A percentile compares a stretch with the other conserved stretches of the same genome.
These are phyloP conservation scores for Cytospora chrysosperma DNA, from an alignment of 2,329 filamentous ascomycete species.

Conservation along the genomic window DNA sequence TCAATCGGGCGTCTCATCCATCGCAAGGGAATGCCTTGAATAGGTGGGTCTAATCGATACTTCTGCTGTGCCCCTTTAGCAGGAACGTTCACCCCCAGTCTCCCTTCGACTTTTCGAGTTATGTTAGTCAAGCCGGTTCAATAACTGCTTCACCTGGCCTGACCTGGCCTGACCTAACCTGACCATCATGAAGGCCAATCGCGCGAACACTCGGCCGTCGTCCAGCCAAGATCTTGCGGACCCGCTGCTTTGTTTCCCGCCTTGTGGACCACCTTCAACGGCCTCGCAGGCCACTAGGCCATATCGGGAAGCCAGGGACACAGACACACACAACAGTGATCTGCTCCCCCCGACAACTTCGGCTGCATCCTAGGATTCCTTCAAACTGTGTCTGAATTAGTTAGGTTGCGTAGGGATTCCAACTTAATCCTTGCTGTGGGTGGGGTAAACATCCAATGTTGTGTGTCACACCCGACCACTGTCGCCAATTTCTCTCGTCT, in stretches of 20 bases:
- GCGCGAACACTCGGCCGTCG: not conserved
- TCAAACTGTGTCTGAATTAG: constrained; percentile 6
- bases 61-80: constrained; percentile 3
- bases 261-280: not conserved
- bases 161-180: too few relatives aligned
- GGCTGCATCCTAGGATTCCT: not conserved
- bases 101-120: too few relatives aligned
- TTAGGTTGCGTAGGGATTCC: not conserved
- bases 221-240: not conserved
- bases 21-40: too few relatives aligned
- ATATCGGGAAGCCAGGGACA: not conserved
- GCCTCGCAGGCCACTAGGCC: not conserved
- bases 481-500: not conserved
- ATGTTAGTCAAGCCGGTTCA: constrained; percentile 4
- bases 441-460: not conserved
- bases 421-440: not conserved
- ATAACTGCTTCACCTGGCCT: too few relatives aligned
- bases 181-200: not conserved
- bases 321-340: not conserved
- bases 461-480: not conserved
- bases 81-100: not conserved
- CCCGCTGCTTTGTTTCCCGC: constrained; percentile 5
- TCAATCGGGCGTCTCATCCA: too few relatives aligned
- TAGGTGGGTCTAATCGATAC: too few relatives aligned
- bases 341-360: not conserved